Conservation (phyloP, 305 asterid genomes). For the Fraxinus sp. region DNA sequence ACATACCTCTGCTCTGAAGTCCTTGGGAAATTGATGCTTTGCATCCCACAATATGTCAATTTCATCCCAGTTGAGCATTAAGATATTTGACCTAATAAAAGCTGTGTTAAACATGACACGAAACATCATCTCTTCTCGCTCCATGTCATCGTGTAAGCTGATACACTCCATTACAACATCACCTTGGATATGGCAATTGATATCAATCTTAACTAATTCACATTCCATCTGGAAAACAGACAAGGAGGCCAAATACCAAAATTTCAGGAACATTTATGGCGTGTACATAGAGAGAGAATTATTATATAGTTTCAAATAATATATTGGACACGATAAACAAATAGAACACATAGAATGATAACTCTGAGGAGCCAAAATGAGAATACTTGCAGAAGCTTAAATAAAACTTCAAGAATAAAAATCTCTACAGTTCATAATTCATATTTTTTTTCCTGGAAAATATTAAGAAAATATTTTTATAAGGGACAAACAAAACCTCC, state of each 20-base stretch:
- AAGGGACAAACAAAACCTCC: not conserved
- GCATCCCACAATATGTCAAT: constrained; percentile 83
- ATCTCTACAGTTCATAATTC: not conserved
- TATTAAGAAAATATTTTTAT: not conserved
- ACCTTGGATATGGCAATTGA: constrained; percentile 85
- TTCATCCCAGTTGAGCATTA: constrained; percentile 85
- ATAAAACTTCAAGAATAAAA: not conserved
- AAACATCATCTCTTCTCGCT: constrained; percentile 84
- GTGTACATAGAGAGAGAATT: not conserved
- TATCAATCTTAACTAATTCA: constrained; percentile 79
- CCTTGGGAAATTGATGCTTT: constrained; percentile 78
- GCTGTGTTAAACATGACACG: constrained; percentile 95
- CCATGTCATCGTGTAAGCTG: constrained; percentile 71
- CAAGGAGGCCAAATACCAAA: constrained; percentile 10
- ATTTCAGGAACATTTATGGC: constrained; percentile 6
- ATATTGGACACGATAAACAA: not conserved
- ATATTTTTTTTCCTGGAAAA: not conserved
- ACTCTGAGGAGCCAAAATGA: not conserved
- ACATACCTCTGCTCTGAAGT: constrained; percentile 88
- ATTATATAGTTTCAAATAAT: not conserved
- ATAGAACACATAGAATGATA: not conserved
- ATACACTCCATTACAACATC: constrained; percentile 93
- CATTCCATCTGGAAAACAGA: constrained; percentile 71
- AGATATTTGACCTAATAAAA: constrained; percentile 86
- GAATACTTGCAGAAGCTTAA: not conserved